Conservation (phyloP, 345 rosid species). For the Acer campestre region DNA sequence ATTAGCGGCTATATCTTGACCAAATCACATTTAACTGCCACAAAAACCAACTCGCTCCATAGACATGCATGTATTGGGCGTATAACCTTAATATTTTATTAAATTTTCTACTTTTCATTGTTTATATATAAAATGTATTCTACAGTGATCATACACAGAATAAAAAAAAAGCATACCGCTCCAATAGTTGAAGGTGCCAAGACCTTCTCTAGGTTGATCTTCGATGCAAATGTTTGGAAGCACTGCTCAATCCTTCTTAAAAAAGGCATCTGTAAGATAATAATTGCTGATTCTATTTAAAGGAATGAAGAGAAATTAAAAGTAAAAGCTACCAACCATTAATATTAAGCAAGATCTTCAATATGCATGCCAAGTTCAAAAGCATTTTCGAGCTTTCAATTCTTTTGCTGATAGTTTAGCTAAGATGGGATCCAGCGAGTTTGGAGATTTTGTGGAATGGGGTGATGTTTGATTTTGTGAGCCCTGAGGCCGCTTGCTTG, state of each 20-base stretch:
- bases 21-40: too few relatives aligned
- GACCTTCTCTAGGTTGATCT: constrained; percentile 14
- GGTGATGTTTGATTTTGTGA: too few relatives aligned
- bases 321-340: too few relatives aligned
- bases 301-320: not conserved
- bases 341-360: not conserved
- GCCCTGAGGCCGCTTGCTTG: too few relatives aligned
- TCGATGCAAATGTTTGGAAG: constrained; percentile 7
- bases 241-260: not conserved
- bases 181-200: constrained; percentile 34
- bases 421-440: too few relatives aligned
- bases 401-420: too few relatives aligned
- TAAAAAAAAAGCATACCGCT: constrained; percentile 17
- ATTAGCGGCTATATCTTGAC: not conserved
- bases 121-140: not conserved
- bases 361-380: not conserved
- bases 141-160: not conserved
- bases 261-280: not conserved
- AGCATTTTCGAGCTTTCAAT: not conserved
- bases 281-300: not conserved
- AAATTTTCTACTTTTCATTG: not conserved
- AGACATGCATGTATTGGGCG: not conserved
- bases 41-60: not conserved
- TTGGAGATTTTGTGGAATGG: too few relatives aligned
- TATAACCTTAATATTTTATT: not conserved